Conservation (phyloP, 1,284 basidiomycete genomes). For the Mycosarcoma mackinlayi region DNA sequence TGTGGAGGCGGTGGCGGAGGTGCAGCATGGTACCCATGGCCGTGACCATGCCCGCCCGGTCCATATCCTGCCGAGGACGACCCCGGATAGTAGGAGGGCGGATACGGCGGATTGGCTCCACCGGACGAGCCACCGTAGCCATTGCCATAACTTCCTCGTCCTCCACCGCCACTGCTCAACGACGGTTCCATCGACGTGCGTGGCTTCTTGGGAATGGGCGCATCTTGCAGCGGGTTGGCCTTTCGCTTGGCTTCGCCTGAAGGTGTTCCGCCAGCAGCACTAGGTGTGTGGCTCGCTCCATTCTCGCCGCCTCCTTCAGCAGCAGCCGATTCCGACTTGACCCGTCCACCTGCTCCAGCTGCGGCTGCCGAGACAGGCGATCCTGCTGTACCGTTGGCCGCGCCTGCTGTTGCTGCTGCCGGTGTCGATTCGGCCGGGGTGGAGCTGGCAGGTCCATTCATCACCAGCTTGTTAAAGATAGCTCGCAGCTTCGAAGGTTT, state of each 20-base stretch:
- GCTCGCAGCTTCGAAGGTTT: slow-evolving; percentile 59
- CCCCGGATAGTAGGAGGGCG: slow-evolving; percentile 31
- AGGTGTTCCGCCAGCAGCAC: neutral
- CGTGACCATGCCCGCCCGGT: slow-evolving; percentile 17
- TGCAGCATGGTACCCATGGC: slow-evolving; percentile 7
- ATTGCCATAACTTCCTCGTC: slow-evolving; percentile 28
- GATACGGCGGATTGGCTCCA: slow-evolving; percentile 21
- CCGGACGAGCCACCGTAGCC: slow-evolving; percentile 27
- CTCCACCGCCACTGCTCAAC: slow-evolving; percentile 7
- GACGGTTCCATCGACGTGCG: slow-evolving; percentile 47
- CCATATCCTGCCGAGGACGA: slow-evolving; percentile 19
- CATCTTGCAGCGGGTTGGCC: slow-evolving; percentile 42
- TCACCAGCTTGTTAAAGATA: slow-evolving; percentile 61
- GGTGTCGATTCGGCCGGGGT: slow-evolving; percentile 15
- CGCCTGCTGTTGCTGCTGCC: neutral
- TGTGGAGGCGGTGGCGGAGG: slow-evolving; percentile 19
- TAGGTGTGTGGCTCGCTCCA: slow-evolving; percentile 10
- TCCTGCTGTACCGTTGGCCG: slow-evolving; percentile 12
- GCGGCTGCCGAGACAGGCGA: slow-evolving; percentile 21
- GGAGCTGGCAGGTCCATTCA: slow-evolving; percentile 35
- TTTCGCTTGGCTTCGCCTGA: slow-evolving; percentile 41
- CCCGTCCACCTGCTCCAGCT: slow-evolving; percentile 4
- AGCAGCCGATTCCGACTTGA: slow-evolving; percentile 28
- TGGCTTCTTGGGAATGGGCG: slow-evolving; percentile 53
- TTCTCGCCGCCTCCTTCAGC: slow-evolving; percentile 22